phyloP scores from a whole-genome alignment of 306 rosid species.

The Quercus cerris region DNA sequence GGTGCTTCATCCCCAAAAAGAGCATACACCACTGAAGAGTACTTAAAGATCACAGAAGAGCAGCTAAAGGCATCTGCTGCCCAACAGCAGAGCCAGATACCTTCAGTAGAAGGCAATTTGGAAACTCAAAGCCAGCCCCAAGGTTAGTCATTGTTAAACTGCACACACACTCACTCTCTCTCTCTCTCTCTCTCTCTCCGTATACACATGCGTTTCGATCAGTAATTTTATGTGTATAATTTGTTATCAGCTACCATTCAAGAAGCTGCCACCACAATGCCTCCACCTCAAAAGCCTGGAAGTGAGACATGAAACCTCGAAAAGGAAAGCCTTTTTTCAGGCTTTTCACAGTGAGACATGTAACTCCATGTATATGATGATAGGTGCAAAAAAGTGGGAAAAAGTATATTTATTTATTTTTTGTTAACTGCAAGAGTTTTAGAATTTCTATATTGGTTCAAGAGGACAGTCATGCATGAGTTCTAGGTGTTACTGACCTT shows the following conservation, averaged over 20 bases:
- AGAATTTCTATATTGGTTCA: background rate
- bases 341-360: background rate
- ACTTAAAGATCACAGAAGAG: conserved; percentile 81
- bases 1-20: conserved; percentile 34
- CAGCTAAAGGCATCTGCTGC: conserved; percentile 64
- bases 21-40: conserved; percentile 77
- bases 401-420: conserved; percentile 4
- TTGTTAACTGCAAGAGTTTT: conserved; percentile 19
- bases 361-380: conserved; percentile 3
- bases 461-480: conserved; percentile 9
- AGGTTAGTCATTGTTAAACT: conserved; percentile 40
- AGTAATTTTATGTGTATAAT: conserved; percentile 12
- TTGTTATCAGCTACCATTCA: conserved; percentile 26
- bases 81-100: conserved; percentile 43
- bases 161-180: background rate
- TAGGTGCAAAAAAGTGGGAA: background rate
- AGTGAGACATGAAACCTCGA: conserved; percentile 18
- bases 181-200: background rate
- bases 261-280: conserved; percentile 41
- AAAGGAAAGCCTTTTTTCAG: background rate
- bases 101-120: conserved; percentile 34
- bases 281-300: conserved; percentile 39
- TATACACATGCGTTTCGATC: background rate
- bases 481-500: conserved; percentile 6
- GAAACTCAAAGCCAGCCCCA: conserved; percentile 44